These are phyloP conservation scores for Sugiyamaella grinbergsii DNA, from an alignment of 1,139 yeast species.

Conservation along the genomic window DNA sequence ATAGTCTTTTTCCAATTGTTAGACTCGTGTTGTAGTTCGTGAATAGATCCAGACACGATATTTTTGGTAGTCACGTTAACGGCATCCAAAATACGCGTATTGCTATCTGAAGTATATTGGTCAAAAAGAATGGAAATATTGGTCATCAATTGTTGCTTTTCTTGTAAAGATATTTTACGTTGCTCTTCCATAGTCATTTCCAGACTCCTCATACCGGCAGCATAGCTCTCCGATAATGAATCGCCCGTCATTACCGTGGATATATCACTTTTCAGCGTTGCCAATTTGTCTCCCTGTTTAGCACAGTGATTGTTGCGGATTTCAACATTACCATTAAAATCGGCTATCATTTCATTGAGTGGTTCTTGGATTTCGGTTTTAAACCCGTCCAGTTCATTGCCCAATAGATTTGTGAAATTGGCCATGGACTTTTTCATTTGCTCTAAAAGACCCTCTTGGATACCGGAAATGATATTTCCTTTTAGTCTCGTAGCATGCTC, in stretches of 20 bases:
- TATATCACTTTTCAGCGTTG: conserved; percentile 2
- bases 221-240: conserved; percentile 9
- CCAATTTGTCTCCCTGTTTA: conserved; percentile 9
- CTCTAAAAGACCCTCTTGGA: conserved; percentile 13
- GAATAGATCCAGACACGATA: conserved; percentile 9
- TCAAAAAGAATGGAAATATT: conserved; percentile 22
- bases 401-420: conserved; percentile 9
- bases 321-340: neutral
- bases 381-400: conserved; percentile 14
- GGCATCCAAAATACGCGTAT: conserved; percentile 6
- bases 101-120: conserved; percentile 12
- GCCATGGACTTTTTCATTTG: conserved; percentile 11
- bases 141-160: conserved; percentile 18
- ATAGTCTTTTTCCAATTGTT: conserved; percentile 3
- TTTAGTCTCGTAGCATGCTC: conserved; percentile 9
- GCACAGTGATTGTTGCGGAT: conserved; percentile 14
- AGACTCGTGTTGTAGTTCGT: neutral
- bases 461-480: conserved; percentile 10
- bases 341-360: conserved; percentile 5
- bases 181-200: conserved; percentile 21
- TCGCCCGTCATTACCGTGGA: neutral
- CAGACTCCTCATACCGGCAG: conserved; percentile 16
- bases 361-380: conserved; percentile 11
- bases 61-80: conserved; percentile 7
- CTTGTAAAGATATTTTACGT: conserved; percentile 15